A percentile compares a stretch with the other conserved stretches of the same genome.
Conservation (phyloP, 257 asterid species). For the Scutellaria galericulata region DNA sequence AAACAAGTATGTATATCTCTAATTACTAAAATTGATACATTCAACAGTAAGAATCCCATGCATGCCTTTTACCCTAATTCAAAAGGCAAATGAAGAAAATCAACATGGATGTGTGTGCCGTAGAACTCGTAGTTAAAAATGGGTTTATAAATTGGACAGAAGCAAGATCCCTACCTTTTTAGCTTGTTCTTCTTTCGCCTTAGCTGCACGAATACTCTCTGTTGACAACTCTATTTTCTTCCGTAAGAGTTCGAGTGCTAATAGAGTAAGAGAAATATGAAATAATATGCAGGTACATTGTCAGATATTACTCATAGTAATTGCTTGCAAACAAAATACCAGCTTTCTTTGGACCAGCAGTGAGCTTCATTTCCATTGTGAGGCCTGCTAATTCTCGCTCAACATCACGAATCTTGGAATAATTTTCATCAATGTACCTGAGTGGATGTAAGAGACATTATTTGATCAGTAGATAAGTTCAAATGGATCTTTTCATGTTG, state of each 20-base stretch:
- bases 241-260: constrained; percentile 96
- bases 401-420: constrained; percentile 94
- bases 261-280: constrained; percentile 24
- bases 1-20: constrained; percentile 18
- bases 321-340: constrained; percentile 39
- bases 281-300: constrained; percentile 11
- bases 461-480: constrained; percentile 28
- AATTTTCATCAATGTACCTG: constrained; percentile 93
- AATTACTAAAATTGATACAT: constrained; percentile 2
- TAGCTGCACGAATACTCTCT: constrained; percentile 73
- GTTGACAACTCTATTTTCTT: constrained; percentile 87
- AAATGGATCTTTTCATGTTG: constrained; percentile 2
- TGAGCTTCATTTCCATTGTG: constrained; percentile 92
- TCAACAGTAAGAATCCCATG: constrained; percentile 23
- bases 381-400: constrained; percentile 85
- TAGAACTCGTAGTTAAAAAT: background rate
- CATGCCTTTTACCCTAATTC: background rate
- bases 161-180: constrained; percentile 57
- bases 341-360: constrained; percentile 97
- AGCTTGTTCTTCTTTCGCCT: constrained; percentile 81
- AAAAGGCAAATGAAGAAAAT: constrained; percentile 6
- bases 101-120: background rate
- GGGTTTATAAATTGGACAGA: constrained; percentile 20
- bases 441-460: constrained; percentile 29
- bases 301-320: constrained; percentile 18